Conservation (phyloP, 1,139 yeast species). For the Meyerozyma smithsonii region DNA sequence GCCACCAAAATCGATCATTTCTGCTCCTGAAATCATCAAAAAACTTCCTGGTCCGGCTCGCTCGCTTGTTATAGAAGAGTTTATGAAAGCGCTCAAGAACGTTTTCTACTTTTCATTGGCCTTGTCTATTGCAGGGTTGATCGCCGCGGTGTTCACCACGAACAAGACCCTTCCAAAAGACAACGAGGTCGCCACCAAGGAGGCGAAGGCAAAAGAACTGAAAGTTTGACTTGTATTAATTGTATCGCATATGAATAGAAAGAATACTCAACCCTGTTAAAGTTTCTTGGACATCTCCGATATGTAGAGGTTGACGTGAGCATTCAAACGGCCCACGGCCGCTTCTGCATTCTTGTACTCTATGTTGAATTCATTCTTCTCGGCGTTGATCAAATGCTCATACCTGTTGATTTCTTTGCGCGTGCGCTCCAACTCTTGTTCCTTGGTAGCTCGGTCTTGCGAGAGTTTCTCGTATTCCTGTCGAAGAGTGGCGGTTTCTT, state of each 20-base stretch:
- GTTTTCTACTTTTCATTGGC: conserved; percentile 40
- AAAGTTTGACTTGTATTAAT: neutral
- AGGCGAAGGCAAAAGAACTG: conserved; percentile 8
- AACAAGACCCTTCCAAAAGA: conserved; percentile 35
- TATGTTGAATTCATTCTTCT: conserved; percentile 42
- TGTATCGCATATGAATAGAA: too few relatives aligned
- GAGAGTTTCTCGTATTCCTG: conserved; percentile 45
- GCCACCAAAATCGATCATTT: conserved; percentile 19
- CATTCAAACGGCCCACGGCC: conserved; percentile 51
- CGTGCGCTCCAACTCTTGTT: conserved; percentile 47
- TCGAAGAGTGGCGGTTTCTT: conserved; percentile 41
- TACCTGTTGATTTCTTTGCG: conserved; percentile 44
- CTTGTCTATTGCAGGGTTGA: conserved; percentile 23
- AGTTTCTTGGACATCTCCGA: conserved; percentile 41
- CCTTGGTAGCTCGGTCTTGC: conserved; percentile 47
- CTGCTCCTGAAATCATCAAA: conserved; percentile 26
- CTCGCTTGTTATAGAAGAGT: conserved; percentile 20
- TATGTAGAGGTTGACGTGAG: conserved; percentile 47
- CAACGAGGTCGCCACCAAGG: conserved; percentile 20
- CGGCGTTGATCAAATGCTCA: conserved; percentile 41
- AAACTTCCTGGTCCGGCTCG: conserved; percentile 20
- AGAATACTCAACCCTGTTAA: too few relatives aligned
- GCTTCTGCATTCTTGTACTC: conserved; percentile 52
- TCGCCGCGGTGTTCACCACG: conserved; percentile 31
- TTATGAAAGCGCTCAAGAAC: conserved; percentile 36